Percentiles rank a stretch among this genome's conserved stretches.
These are phyloP conservation scores for Nigrospora oryzae DNA, from an alignment of 2,329 filamentous ascomycete species.

Conservation along the genomic window DNA sequence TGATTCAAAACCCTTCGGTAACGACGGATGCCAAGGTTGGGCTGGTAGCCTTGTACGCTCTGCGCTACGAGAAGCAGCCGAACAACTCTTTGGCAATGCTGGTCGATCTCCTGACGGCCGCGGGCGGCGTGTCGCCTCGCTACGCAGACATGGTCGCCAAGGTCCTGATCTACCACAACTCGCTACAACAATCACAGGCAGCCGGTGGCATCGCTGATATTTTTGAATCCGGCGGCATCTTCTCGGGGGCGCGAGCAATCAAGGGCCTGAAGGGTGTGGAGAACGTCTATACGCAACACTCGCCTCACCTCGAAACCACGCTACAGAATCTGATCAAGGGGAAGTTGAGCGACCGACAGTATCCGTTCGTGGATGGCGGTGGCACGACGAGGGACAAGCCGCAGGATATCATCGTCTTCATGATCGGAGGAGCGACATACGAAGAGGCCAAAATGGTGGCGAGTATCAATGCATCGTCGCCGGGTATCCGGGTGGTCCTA, in stretches of 20 bases:
- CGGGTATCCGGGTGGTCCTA: conserved; percentile 80
- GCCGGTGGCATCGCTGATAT: conserved; percentile 78
- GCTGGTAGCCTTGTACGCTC: conserved; percentile 86
- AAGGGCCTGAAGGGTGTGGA: conserved; percentile 96
- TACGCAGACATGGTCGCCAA: conserved; percentile 75
- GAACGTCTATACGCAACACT: conserved; percentile 98
- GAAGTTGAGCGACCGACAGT: conserved; percentile 74
- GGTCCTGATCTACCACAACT: conserved; percentile 77
- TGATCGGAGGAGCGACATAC: conserved; percentile 88
- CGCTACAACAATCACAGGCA: conserved; percentile 70
- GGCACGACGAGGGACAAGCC: conserved; percentile 88
- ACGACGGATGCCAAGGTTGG: conserved; percentile 77
- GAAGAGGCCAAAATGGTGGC: conserved; percentile 96
- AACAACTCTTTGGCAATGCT: conserved; percentile 78
- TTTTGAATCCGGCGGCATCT: conserved; percentile 86
- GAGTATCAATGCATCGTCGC: conserved; percentile 85
- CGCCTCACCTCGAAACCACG: conserved; percentile 76
- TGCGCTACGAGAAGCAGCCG: conserved; percentile 83
- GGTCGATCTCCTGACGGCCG: conserved; percentile 75
- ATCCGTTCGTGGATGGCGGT: conserved; percentile 87
- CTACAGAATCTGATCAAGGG: conserved; percentile 93
- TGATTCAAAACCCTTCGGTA: conserved; percentile 75
- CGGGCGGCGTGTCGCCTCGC: conserved; percentile 69
- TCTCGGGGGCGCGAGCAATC: conserved; percentile 80
- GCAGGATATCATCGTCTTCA: conserved; percentile 92